These are phyloP conservation scores for Diplodia scrobiculata DNA, from an alignment of 2,329 filamentous ascomycete genomes.

Conservation along the genomic window DNA sequence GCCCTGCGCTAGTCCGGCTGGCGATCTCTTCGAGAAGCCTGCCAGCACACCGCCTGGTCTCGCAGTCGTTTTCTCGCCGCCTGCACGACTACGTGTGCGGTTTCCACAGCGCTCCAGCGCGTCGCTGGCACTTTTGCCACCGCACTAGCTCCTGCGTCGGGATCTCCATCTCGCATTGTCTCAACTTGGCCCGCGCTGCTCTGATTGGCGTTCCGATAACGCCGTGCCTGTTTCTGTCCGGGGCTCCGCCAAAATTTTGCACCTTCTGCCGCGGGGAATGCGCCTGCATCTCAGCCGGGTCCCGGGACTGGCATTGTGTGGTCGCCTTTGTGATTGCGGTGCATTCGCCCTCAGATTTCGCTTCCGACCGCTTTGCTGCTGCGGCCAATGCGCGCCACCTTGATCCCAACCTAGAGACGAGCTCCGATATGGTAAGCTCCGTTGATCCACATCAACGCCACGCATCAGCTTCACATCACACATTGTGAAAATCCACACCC, in stretches of 20 bases:
- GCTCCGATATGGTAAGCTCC: conserved; percentile 1
- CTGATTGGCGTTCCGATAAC: conserved; percentile 25
- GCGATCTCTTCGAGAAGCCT: conserved; percentile 23
- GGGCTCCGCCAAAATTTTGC: conserved; percentile 11
- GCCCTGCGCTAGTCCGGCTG: conserved; percentile 12
- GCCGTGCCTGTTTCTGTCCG: conserved; percentile 19
- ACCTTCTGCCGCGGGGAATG: background rate
- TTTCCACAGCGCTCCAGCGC: conserved; percentile 16
- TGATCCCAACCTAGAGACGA: background rate
- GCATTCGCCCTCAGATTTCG: background rate
- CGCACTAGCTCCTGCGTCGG: conserved; percentile 15
- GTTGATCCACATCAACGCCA: conserved; percentile 21
- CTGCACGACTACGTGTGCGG: conserved; percentile 14
- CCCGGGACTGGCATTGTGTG: too few relatives aligned
- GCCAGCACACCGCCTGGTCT: background rate
- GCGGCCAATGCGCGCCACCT: background rate
- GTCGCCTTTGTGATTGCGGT: background rate
- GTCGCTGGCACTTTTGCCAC: conserved; percentile 20
- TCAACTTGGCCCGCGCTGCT: conserved; percentile 6
- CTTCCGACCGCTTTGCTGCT: background rate
- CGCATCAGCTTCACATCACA: background rate
- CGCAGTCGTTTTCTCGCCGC: background rate
- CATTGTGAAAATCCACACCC: background rate
- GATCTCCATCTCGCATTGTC: conserved; percentile 21
- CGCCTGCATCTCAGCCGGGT: background rate